phyloP scores from a whole-genome alignment of 495 filamentous ascomycete genomes.

The Penicillium daleae region DNA sequence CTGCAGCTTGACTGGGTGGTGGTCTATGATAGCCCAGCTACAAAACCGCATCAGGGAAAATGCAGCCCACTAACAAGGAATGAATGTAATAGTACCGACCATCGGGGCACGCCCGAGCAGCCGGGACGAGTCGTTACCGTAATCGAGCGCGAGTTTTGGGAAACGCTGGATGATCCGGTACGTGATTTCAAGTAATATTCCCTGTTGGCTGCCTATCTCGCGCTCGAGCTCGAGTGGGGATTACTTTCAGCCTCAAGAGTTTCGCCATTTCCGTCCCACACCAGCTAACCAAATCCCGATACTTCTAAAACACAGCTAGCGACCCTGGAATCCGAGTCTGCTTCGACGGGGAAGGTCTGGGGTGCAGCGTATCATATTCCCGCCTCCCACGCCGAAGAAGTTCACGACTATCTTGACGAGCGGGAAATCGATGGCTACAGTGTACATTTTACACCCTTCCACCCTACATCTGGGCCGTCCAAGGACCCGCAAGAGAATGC shows the following conservation, averaged over 20 bases:
- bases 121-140: constrained; percentile 94
- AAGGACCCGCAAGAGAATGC: background rate
- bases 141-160: constrained; percentile 81
- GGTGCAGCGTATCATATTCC: constrained; percentile 92
- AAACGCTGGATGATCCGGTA: constrained; percentile 69
- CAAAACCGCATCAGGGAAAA: background rate
- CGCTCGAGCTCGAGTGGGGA: too few relatives aligned
- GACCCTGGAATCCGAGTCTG: constrained; percentile 36
- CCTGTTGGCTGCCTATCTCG: constrained; percentile 1
- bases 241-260: background rate
- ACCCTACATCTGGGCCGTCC: constrained; percentile 50
- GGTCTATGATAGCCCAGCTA: background rate
- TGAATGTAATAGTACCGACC: constrained; percentile 69
- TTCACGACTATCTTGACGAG: constrained; percentile 89
- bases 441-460: constrained; percentile 84
- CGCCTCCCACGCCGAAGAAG: constrained; percentile 71
- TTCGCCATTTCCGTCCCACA: too few relatives aligned
- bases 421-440: constrained; percentile 97
- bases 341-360: constrained; percentile 71
- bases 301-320: constrained; percentile 31
- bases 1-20: background rate
- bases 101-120: constrained; percentile 84
- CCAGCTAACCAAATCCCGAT: background rate
- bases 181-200: too few relatives aligned
- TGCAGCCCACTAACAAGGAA: background rate